Evolutionary conservation across 768 basidiomycete species (phyloP), one percentile per base, ranked within the genome.

Genomic region (button mushroom (Agaricus bisporus)): DNA sequence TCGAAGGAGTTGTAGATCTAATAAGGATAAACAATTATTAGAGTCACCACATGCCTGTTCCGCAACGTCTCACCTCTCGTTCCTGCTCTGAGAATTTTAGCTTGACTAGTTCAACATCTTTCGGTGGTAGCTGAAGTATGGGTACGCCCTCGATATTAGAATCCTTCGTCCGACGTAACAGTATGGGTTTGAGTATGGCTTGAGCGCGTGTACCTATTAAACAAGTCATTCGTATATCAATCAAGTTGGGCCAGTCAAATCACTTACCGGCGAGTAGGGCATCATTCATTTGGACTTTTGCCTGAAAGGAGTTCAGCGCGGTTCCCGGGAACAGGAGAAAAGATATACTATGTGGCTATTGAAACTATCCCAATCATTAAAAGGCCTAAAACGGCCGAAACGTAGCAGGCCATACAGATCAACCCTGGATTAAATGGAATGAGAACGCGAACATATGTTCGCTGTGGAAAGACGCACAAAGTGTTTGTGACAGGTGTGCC

Each of bases 401-500:
- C 86, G 79, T 32, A 89, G 68, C 25, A 86, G 73, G 6, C 85
- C 82, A 61, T 88, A 88, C 20, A 88, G 76, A 63, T 88, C 86
- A 9, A 82, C 81, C 18, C 84, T 84, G 29, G 42, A 25, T n/a
- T 32, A 49, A 10, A 39, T 58, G 25, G 20, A 41, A 20, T 41
- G 11, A 32, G 32, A 32, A 8, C 17, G 12, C 18, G 12, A 12
- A 48, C 32, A 12, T 22, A 54, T 17, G 49, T 44, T 18, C 8
- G 35, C 2, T 22, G 4, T 22, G 15, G 51, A 49, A 18, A 35
- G 32, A 20, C 74, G 4, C 59, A 86, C 85, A 82, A 67, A 2
- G 83, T 80, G 52, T 88, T 87, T 0, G 86, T 87, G 9, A 88
- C 79, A 1, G 86, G 86, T 0, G 86, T 88, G 35, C 86, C 86